phyloP scores from a whole-genome alignment of 192 early-diverging fungal species.

The Coemansia sp. region DNA sequence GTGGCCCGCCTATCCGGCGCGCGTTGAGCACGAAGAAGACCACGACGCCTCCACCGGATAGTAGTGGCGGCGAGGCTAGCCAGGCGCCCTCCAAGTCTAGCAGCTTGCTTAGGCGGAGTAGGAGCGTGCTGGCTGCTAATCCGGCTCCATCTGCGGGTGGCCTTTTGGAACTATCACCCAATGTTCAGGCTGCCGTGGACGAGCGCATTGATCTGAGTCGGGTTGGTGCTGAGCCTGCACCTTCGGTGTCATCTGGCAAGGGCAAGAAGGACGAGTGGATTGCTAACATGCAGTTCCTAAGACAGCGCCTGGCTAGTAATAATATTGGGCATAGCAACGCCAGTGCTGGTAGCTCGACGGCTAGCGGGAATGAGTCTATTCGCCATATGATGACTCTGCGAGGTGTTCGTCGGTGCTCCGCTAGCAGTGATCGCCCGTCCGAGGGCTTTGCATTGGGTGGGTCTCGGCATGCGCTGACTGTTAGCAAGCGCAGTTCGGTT shows the following conservation, averaged over 20 bases:
- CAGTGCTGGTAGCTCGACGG: neutral
- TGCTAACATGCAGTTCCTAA: slow-evolving; percentile 36
- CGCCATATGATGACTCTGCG: neutral
- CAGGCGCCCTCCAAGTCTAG: neutral
- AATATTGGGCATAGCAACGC: slow-evolving; percentile 3
- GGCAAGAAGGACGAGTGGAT: slow-evolving; percentile 49
- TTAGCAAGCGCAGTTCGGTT: neutral
- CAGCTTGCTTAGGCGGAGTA: slow-evolving; percentile 22
- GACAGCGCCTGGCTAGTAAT: slow-evolving; percentile 35
- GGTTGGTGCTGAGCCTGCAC: neutral
- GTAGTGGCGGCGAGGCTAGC: neutral
- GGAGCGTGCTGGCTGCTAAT: slow-evolving; percentile 14
- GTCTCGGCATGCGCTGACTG: neutral
- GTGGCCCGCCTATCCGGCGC: slow-evolving; percentile 33
- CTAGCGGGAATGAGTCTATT: neutral
- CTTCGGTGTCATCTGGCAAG: neutral
- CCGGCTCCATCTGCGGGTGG: neutral
- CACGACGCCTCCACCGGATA: slow-evolving; percentile 9
- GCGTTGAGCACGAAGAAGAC: slow-evolving; percentile 46
- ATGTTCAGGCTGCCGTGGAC: slow-evolving; percentile 23
- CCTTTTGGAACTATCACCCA: slow-evolving; percentile 14
- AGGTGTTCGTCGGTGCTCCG: neutral
- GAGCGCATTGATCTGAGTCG: slow-evolving; percentile 19
- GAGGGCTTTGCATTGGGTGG: neutral
- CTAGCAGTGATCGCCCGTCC: neutral